Evolutionary conservation across 352 stramenopile genomes (phyloP), one percentile per base, ranked within the genome.

Genomic region (Phytophthora multivora): DNA sequence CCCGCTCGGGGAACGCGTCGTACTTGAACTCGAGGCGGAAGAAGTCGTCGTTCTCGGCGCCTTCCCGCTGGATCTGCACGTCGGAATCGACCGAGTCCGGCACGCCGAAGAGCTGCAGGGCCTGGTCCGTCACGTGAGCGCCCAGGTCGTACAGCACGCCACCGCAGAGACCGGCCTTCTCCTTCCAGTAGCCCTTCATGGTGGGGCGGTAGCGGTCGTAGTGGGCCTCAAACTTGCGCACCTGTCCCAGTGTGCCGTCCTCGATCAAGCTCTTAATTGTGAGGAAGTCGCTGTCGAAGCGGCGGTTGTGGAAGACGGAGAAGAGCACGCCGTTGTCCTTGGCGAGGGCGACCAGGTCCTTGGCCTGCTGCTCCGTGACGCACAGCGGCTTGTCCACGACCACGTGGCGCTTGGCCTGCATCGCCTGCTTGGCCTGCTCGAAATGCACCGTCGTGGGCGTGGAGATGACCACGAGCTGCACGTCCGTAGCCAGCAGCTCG

Each of bases 141-240:
- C 83, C 83, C 13, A 92, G 64, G 57, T 92, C 83, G 63, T 91
- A 91, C 11, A 92, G 70, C 47, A 87, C 73, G 21, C 83, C 83
- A 6, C 79, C 81, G 23, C 81, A 83, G 12, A 78, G 68, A 0
- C 68, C 71, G 8, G 79, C 68, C 50, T 83, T 75, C 49, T 92
- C 83, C 66, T 92, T 90, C 83, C 83, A 92, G 71, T 90, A 90
- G 38, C 80, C 77, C 63, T 92, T 92, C 56, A 90, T 79, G 36
- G 33, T 66, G 23, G 83, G 83, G 0, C 83, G 79, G 59, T 83
- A 92, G 46, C 83, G 77, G 46, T 92, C 81, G 59, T 70, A 92
- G 51, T 92, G 81, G 13, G 66, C 75, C 51, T 90, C 81, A 21
- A 79, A 88, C 53, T 80, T 79, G 7, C 46, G 54, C 45, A 92